Percentiles rank a stretch among this genome's conserved stretches.
Evolutionary conservation across 257 asterid genomes (phyloP).

Genomic region (Penstemon eatonii): DNA sequence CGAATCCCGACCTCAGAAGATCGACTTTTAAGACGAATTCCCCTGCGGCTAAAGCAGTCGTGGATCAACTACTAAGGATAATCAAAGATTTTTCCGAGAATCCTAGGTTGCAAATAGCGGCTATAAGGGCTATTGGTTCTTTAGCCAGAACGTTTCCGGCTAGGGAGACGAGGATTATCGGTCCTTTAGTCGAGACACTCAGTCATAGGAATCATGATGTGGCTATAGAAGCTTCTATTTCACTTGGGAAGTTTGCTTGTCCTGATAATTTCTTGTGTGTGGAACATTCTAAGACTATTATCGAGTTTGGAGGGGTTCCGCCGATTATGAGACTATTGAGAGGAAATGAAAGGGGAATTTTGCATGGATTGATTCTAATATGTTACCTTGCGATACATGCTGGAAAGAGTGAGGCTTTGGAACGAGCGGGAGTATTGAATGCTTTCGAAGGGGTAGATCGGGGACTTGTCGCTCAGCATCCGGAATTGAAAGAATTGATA

Average conservation of each 20-base stretch:
- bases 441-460: conserved; percentile 66
- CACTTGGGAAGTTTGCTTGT: conserved; percentile 64
- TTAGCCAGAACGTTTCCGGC: conserved; percentile 79
- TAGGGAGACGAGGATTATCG: conserved; percentile 59
- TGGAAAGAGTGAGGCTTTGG: conserved; percentile 60
- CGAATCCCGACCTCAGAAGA: conserved; percentile 58
- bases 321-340: conserved; percentile 52
- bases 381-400: conserved; percentile 71
- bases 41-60: conserved; percentile 73
- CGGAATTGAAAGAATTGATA: conserved; percentile 57
- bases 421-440: conserved; percentile 54
- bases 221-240: conserved; percentile 57
- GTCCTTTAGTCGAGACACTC: conserved; percentile 51
- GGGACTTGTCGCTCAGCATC: conserved; percentile 41
- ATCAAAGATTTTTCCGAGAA: conserved; percentile 41
- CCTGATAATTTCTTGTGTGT: conserved; percentile 55
- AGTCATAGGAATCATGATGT: conserved; percentile 52
- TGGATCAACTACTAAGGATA: conserved; percentile 65
- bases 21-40: conserved; percentile 71
- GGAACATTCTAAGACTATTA: conserved; percentile 63
- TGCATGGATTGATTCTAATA: conserved; percentile 50
- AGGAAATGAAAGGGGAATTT: conserved; percentile 50
- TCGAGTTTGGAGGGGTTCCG: conserved; percentile 57
- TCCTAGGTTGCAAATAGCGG: conserved; percentile 40
- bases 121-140: conserved; percentile 60